Evolutionary conservation across 2,329 filamentous ascomycete genomes (phyloP).

Genomic region (Teratosphaeriaceae sp.): DNA sequence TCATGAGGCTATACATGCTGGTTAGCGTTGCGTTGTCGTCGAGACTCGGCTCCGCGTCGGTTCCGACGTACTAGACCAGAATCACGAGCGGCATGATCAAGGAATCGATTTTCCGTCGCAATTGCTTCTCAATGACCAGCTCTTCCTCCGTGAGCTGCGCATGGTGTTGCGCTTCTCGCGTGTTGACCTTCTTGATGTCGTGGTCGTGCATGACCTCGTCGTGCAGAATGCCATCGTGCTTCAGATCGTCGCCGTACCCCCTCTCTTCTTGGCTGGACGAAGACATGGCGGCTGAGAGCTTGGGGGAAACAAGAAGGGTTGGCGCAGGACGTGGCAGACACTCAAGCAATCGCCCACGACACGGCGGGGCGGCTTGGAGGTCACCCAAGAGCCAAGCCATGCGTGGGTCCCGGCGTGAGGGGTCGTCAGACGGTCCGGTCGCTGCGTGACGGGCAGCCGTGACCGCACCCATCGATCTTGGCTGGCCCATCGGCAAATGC

Average conservation of each 20-base stretch:
- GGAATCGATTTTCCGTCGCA: constrained; percentile 65
- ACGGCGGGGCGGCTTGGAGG: neutral
- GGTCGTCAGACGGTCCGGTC: constrained; percentile 1
- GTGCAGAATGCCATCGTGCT: constrained; percentile 14
- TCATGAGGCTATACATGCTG: constrained; percentile 17
- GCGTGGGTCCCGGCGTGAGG: neutral
- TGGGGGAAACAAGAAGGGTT: neutral
- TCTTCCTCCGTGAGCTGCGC: constrained; percentile 25
- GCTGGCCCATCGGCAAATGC: neutral
- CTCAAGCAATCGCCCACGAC: neutral
- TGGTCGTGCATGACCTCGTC: constrained; percentile 22
- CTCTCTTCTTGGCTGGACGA: constrained; percentile 1
- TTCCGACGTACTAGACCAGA: constrained; percentile 57
- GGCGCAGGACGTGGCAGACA: neutral
- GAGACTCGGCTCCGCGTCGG: constrained; percentile 49
- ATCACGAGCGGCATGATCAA: constrained; percentile 64
- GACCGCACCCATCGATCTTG: no score
- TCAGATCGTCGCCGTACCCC: neutral
- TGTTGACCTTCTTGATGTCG: constrained; percentile 15
- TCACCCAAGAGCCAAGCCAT: neutral
- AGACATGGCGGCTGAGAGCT: neutral
- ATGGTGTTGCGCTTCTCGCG: constrained; percentile 20
- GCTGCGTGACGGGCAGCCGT: no score
- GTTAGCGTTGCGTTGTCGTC: neutral
- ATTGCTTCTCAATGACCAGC: constrained; percentile 42